Conservation (phyloP, 2,329 filamentous ascomycete genomes). For the Colletotrichum agaves region DNA sequence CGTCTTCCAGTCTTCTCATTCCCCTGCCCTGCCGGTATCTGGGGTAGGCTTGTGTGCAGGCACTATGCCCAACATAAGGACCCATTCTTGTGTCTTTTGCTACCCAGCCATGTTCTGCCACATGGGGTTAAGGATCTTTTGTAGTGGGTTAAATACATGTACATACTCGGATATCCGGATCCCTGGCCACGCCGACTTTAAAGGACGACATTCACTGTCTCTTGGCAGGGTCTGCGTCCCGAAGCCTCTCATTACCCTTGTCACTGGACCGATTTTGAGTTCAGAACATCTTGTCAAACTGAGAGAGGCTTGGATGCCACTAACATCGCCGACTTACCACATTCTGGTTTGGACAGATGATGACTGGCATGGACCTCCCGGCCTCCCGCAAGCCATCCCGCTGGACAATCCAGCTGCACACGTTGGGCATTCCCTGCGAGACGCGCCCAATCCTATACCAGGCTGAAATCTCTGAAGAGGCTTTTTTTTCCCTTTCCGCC, state of each 20-base stretch:
- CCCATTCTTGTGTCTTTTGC: no score
- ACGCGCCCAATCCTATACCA: conserved; percentile 1
- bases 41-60: background rate
- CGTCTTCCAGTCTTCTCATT: background rate
- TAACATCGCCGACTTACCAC: background rate
- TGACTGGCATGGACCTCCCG: conserved; percentile 16
- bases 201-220: background rate
- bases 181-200: background rate
- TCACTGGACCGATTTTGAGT: conserved; percentile 13
- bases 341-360: background rate
- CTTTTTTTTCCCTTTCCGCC: no score
- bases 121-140: no score
- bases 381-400: conserved; percentile 4
- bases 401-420: background rate
- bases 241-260: background rate
- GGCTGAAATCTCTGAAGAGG: background rate
- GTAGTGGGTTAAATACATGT: background rate
- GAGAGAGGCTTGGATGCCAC: conserved; percentile 1
- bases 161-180: conserved; percentile 3
- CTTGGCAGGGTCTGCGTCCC: background rate
- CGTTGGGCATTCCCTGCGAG: conserved; percentile 14
- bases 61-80: conserved; percentile 16
- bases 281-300: background rate
- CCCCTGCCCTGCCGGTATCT: background rate
- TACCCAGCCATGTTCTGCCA: no score